Base-by-base conservation (phyloP, 2,329 filamentous ascomycete genomes). In the Ascochyta clinopodiicola region DNA sequence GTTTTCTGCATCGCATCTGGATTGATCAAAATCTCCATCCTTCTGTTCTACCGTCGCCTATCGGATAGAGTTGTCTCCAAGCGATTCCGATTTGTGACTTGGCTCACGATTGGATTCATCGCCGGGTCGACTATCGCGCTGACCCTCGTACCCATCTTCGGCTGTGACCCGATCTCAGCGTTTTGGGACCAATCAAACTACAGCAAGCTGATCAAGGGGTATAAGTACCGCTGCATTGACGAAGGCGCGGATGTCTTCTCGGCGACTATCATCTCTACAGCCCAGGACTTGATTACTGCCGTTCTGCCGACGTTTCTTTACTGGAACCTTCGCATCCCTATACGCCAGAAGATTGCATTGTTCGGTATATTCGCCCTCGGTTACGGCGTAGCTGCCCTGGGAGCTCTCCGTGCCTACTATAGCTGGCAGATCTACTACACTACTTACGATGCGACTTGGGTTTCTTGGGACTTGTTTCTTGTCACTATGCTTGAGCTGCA, bases 351-450 rank as follows among this genome's bases (percentile, higher is more conserved):
- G 42, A 40, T 71, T 12, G 69, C 70, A 0, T 36, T 73, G 4
- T 70, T 70, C 24, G 62, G 68, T 19, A 68, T 73, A 27, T 72
- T 72, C 47, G 67, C 68, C 2, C 65, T 73, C n/a, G 70, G 69
- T 2, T 73, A 73, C 9, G 63, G 63, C 4, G 67, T 64, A 6
- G 66, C 68, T 36, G 67, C 62, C 0, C 29, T 72, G 0, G 69
- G 67, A 6, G 54, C 27, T 9, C 13, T 71, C 13, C 68, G 70
- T 19, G 57, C 63, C 2, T 72, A 71, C 51, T 70, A 61, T 46
- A 65, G 60, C 38, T 72, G 66, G 65, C 29, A 54, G 12, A 61
- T 67, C 10, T 73, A 70, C 51, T 72, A 66, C 44, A 54, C 54
- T 12, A 68, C 70, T 0, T 72, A 72, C 54, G 70, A 72, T 38